Evolutionary conservation across 2,329 filamentous ascomycete species (phyloP).

Genomic region (Colletotrichum lupini): DNA sequence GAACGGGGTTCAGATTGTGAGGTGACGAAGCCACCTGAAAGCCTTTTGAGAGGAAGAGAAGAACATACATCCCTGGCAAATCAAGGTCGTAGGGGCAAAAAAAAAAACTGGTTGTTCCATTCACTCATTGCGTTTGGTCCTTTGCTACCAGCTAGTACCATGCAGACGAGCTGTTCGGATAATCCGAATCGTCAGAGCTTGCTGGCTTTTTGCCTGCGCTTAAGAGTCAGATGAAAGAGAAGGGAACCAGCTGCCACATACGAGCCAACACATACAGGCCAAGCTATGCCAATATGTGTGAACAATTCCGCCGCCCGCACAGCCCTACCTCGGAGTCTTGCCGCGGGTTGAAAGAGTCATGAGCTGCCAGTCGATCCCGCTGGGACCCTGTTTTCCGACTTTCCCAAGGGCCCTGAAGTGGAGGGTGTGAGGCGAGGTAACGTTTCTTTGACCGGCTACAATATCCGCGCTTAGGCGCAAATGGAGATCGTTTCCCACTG

Average conservation of each 20-base stretch:
- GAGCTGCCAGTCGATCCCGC: conserved; percentile 26
- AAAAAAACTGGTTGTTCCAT: not conserved
- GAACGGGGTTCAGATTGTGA: not conserved
- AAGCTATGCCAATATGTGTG: not conserved
- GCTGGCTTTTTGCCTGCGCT: not conserved
- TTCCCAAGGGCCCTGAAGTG: conserved; percentile 5
- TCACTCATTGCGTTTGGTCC: not conserved
- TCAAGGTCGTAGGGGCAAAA: not conserved
- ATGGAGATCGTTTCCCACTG: not conserved
- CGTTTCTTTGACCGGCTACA: not conserved
- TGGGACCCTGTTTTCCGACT: conserved; percentile 15
- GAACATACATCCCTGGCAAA: not conserved
- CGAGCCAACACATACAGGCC: not conserved
- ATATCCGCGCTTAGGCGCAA: not conserved
- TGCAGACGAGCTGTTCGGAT: not conserved
- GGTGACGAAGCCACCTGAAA: not conserved
- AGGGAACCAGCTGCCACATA: not conserved
- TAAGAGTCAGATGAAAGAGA: not conserved
- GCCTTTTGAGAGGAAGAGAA: not conserved
- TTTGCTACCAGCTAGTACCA: not conserved
- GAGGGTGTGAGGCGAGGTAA: not conserved
- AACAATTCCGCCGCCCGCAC: not conserved
- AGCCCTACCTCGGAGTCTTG: conserved; percentile 24
- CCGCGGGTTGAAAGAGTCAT: conserved; percentile 32
- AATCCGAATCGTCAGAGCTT: not conserved